A percentile compares a stretch with the other conserved stretches of the same genome.
Evolutionary conservation across 768 basidiomycete genomes (phyloP).

Genomic region (Termitomyces sp.): DNA sequence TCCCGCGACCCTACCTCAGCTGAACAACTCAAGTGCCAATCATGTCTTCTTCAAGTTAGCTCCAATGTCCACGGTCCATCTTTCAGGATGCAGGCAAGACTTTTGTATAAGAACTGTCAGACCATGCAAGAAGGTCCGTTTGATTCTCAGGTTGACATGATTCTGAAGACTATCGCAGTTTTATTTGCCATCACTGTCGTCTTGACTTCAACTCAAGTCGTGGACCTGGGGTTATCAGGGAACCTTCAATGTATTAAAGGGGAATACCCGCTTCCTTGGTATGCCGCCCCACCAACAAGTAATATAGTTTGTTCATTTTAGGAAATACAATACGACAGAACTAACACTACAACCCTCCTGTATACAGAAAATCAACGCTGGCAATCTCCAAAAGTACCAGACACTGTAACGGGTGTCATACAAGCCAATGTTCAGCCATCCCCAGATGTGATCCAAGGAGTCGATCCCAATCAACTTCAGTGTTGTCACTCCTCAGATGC

Average conservation of each 20-base stretch:
- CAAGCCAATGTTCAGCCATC: conserved; percentile 28
- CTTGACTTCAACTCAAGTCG: conserved; percentile 17
- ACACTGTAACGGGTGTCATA: conserved; percentile 23
- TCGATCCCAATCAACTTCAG: conserved; percentile 12
- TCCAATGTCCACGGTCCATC: too few species aligned
- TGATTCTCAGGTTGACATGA: background rate
- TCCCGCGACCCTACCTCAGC: background rate
- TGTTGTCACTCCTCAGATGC: conserved; percentile 32
- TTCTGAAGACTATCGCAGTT: background rate
- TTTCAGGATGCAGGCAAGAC: too few species aligned
- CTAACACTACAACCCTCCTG: background rate
- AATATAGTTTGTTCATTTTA: background rate
- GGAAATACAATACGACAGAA: background rate
- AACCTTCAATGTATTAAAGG: conserved; percentile 25
- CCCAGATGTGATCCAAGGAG: too few species aligned
- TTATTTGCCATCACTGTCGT: background rate
- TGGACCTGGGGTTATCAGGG: conserved; percentile 47
- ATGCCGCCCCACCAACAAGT: conserved; percentile 49
- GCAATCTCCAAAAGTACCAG: conserved; percentile 28
- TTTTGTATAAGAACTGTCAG: background rate
- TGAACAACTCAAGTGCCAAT: background rate
- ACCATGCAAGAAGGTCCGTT: too few species aligned
- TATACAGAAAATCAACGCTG: conserved; percentile 30
- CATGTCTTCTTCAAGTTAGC: too few species aligned
- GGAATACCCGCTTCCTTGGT: conserved; percentile 39